Conservation (phyloP, 805 yeast species). For the Saccharomycopsis selenospora region DNA sequence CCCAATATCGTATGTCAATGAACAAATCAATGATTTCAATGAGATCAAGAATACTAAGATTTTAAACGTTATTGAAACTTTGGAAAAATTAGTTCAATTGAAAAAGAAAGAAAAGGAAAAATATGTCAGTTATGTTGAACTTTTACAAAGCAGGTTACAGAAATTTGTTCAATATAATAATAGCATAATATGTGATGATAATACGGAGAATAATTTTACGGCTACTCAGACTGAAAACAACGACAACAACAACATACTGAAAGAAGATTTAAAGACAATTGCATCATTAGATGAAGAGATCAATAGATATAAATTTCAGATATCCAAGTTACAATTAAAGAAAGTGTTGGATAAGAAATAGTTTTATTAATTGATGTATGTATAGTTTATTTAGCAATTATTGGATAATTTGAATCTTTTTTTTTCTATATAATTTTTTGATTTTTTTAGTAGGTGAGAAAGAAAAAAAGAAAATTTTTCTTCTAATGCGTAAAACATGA, state of each 20-base stretch:
- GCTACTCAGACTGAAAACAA: constrained; percentile 1
- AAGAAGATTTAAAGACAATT: not conserved
- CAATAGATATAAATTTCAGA: constrained; percentile 11
- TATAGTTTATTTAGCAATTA: too few relatives aligned
- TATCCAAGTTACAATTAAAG: constrained; percentile 16
- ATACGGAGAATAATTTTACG: not conserved
- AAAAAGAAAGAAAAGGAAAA: constrained; percentile 19
- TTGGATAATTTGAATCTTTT: too few relatives aligned
- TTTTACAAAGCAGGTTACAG: constrained; percentile 16
- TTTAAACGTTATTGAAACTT: constrained; percentile 18
- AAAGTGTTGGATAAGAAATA: constrained; percentile 4
- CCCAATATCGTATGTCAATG: constrained; percentile 18
- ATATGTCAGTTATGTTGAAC: constrained; percentile 11
- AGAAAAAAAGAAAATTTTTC: too few relatives aligned
- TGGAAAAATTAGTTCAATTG: constrained; percentile 17
- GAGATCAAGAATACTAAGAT: constrained; percentile 16
- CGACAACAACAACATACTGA: not conserved
- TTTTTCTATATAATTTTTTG: too few relatives aligned
- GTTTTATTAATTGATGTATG: too few relatives aligned
- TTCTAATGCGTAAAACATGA: too few relatives aligned
- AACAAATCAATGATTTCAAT: constrained; percentile 20
- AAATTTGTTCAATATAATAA: constrained; percentile 15
- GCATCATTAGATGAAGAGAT: constrained; percentile 15
- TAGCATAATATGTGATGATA: not conserved
- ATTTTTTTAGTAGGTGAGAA: too few relatives aligned